Evolutionary conservation across 495 filamentous ascomycete genomes (phyloP), one percentile per base, ranked within the genome.

Genomic region (Tuber calosporum): DNA sequence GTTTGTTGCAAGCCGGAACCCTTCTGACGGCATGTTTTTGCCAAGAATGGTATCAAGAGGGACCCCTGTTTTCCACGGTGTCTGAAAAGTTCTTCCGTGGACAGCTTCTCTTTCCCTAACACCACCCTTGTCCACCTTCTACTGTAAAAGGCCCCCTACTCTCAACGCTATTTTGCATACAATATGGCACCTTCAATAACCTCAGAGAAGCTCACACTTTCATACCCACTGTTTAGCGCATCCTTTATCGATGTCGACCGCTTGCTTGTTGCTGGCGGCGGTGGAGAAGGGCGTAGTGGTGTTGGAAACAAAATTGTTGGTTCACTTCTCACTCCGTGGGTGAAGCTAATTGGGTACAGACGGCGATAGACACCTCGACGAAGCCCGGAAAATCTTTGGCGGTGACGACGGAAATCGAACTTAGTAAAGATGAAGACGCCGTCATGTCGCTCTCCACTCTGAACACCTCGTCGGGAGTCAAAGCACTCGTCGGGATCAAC

Each of bases 241-340:
- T 94, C 93, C 81, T 97, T 97, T 82, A 86, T 90, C 78, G 88
- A 95, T 84, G 87, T 88, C 73, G 86, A 87, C 74, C 87, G 87
- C 68, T 85, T 97, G 40, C 84, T 97, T 13, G 92, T 97, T n/a
- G 94, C 90, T 45, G 94, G 95, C 39, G 95, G 95, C 68, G 94
- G 94, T 74, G 94, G 94, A 30, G 90, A 93, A 80, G 89, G 90
- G 53, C 88, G 90, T 72, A 95, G 87, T 80, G 95, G 94, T 67
- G 92, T 97, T 43, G 88, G 89, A 40, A 99, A 97, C 83, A 94
- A 94, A 83, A 93, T 98, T 82, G 92, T 90, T 82, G 84, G 88
- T 84, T 70, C 74, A 69, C 71, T 72, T 53, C 41, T 69, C 3
- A 9, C n/a, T 26, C 30, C 8, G 36, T 36, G 48, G 45, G 26